Evolutionary conservation across 345 rosid genomes (phyloP).

Genomic region (Lenwebbia sp.): DNA sequence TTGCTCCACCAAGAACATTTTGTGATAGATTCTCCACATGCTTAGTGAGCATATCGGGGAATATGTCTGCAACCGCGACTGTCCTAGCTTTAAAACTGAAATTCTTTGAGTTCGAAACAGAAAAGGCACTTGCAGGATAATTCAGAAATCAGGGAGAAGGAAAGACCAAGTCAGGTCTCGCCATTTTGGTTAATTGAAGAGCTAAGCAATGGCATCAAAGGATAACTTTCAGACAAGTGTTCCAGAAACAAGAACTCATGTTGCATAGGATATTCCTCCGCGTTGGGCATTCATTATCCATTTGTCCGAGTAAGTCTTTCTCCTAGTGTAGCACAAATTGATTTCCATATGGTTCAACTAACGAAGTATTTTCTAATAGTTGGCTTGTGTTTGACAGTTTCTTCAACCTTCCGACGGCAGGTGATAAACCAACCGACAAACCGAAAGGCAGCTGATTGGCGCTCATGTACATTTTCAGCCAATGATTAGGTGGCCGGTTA

Average conservation of each 20-base stretch:
- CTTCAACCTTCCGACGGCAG: background rate
- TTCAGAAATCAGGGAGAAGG: background rate
- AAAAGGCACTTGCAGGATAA: background rate
- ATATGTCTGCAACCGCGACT: background rate
- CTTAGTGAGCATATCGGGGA: background rate
- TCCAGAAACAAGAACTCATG: background rate
- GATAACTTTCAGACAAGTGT: too few relatives aligned
- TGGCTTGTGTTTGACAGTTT: background rate
- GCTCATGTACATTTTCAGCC: background rate
- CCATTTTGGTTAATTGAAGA: too few relatives aligned
- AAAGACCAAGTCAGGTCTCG: background rate
- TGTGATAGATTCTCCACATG: background rate
- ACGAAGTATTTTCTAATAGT: background rate
- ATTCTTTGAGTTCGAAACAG: background rate
- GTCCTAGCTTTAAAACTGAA: background rate
- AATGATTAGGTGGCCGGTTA: background rate
- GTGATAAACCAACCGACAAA: fast-evolving
- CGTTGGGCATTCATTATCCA: background rate
- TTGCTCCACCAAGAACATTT: background rate
- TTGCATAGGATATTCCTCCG: background rate
- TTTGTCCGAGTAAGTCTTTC: background rate
- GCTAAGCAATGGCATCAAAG: too few relatives aligned
- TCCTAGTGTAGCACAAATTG: background rate
- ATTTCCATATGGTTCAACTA: background rate
- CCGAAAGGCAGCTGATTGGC: background rate